Evolutionary conservation across 441 rosid species (phyloP), one percentile per base, ranked within the genome.

Genomic region (Croton laevigatus): DNA sequence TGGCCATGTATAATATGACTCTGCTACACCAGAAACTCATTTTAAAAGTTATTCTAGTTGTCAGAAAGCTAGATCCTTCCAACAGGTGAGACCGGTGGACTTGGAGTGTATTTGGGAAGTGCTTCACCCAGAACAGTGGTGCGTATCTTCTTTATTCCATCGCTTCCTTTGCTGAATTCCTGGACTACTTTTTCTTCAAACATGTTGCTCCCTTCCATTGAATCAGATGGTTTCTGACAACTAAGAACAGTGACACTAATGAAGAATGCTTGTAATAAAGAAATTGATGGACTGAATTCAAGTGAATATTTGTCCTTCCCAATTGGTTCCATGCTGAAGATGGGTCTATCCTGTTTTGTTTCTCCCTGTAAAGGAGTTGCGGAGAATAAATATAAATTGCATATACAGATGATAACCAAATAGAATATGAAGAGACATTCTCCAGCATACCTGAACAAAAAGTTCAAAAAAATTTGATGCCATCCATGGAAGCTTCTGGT

Each of bases 1-100:
- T 12, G 52, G 52, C 58, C 58, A 62, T 27, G 32, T 27, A 27
- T 27, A 71, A 48, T 66, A 55, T 58, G 55, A 46, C 27, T 62
- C 17, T 34, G 59, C 52, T 20, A 23, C 27, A 55, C 3, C 23
- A 40, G 55, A 59, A 49, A 23, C 42, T 23, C 46, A 8, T 13
- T 54, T 27, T 38, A 20, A 55, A n/a, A 22, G 16, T 51, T 54
- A n/a, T 13, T 55, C 23, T 51, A 27, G 32, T 27, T 27, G 32
- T 27, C 32, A 48, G 6, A 52, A 60, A 70, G 66, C 77, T 82
- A 90, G 49, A 84, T 92, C 64, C 98, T 88, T 65, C 93, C 97
- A 5, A 88, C 86, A 1, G 98, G 95, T 65, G 98, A 93, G 73
- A 77, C 80, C 4, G 95, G 97, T 7, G 93, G 97, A 79, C 80